Base-by-base conservation (phyloP, 441 rosid genomes). In the Sinapis alba region DNA sequence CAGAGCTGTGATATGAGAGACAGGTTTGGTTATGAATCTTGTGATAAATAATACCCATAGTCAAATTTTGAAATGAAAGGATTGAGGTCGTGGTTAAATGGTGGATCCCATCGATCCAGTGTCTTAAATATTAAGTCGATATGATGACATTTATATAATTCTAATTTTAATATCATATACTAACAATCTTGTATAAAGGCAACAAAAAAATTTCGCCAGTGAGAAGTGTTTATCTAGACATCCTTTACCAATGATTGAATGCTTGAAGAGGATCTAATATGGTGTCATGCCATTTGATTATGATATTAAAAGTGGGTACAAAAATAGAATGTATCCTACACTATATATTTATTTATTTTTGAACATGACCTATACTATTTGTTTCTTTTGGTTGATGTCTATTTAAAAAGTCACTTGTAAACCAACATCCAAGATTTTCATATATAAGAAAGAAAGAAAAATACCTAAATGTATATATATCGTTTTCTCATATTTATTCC, bases 121-220 rank as follows among this genome's bases (percentile, higher is more conserved):
- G 67, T 70, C 71, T 76, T 63, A 41, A 2, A 63, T 66, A 76
- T 63, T 69, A 27, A 27, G 50, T 62, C 51, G 34, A 26, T 38
- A n/a, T 62, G 65, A 76, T 76, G 60, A 5, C 23, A 61, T 36
- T 23, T 64, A 21, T 7, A 13, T 0, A 36, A 38, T 36, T 61
- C n/a, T 32, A 26, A 30, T 30, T 23, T 74, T 28, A 47, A 5
- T 58, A 67, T 43, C 62, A 67, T 60, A 74, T 61, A 26, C 60
- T 20, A 53, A 68, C 63, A 27, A 18, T 36, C 16, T 59, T 59
- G 38, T 28, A 36, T 36, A 4, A 41, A 41, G 13, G 47, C n/a
- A n/a, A 41, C n/a, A 41, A 41, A 15, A 12, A 41, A 12, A 13
- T 3, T 41, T 41, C 43, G 43, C 5, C 47, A 41, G 47, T 41